phyloP scores from a whole-genome alignment of 1,284 basidiomycete species.

The Puccinia brachypodii region DNA sequence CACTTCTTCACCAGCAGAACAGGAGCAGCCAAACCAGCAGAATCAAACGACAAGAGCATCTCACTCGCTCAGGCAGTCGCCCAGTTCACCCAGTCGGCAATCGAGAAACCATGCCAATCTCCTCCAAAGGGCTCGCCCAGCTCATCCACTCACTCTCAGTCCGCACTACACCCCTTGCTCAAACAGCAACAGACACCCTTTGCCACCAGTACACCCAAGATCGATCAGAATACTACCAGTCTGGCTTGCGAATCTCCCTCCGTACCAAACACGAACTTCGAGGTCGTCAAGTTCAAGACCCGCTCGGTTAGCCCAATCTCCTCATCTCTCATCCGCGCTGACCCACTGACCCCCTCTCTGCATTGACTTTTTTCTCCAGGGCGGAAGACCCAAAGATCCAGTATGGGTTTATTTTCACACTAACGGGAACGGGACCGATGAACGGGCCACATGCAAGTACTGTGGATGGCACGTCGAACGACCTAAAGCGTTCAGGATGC shows the following conservation, averaged over 20 bases:
- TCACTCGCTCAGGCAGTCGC: not conserved
- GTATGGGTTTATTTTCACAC: conserved; percentile 49
- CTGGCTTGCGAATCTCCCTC: conserved; percentile 6
- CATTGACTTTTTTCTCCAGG: not conserved
- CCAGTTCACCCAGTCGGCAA: conserved; percentile 18
- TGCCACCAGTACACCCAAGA: not conserved
- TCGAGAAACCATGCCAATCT: not conserved
- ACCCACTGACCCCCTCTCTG: not conserved
- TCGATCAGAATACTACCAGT: not conserved
- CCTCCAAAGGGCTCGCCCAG: not conserved
- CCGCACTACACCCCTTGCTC: conserved; percentile 33
- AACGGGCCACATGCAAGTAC: conserved; percentile 50
- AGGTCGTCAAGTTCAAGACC: conserved; percentile 30
- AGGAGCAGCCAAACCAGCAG: not conserved
- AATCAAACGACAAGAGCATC: conserved; percentile 4
- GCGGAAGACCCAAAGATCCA: conserved; percentile 46
- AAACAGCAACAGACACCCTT: conserved; percentile 31
- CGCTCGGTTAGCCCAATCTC: conserved; percentile 29
- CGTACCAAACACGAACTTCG: not conserved
- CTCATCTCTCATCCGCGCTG: not conserved
- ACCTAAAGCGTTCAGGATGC: conserved; percentile 56
- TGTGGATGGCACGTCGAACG: conserved; percentile 55
- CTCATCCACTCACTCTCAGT: conserved; percentile 38
- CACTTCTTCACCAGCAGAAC: conserved; percentile 43
- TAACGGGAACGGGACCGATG: conserved; percentile 43